Evolutionary conservation across 129 eudicot species (phyloP).

Genomic region (Arctium lappa): DNA sequence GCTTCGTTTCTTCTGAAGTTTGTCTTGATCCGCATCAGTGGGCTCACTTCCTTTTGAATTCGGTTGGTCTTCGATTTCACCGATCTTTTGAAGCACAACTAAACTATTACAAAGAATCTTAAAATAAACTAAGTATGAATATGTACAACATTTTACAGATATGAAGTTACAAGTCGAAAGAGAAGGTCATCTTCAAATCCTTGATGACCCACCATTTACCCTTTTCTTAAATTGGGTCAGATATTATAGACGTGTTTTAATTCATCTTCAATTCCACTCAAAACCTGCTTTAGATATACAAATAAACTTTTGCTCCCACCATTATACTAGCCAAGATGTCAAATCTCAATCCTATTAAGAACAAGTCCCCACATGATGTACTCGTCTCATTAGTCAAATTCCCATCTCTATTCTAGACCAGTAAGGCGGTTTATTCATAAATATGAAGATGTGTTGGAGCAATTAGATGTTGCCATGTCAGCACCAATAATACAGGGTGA

Average conservation of each 20-base stretch:
- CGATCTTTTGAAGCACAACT: too few species aligned
- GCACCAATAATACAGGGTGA: slow-evolving; percentile 9
- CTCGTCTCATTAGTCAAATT: background rate
- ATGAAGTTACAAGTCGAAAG: too few species aligned
- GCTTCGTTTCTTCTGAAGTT: too few species aligned
- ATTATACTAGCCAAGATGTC: background rate
- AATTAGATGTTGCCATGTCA: slow-evolving; percentile 24
- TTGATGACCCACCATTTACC: too few species aligned
- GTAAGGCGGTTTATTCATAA: background rate
- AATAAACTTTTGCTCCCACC: background rate
- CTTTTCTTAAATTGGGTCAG: background rate
- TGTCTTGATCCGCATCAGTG: too few species aligned
- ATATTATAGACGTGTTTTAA: background rate
- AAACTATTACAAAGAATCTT: too few species aligned
- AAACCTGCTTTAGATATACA: background rate
- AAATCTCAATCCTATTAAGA: background rate
- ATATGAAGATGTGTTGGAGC: slow-evolving; percentile 1
- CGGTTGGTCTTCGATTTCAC: too few species aligned
- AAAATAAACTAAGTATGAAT: too few species aligned
- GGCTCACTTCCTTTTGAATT: too few species aligned
- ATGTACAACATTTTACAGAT: too few species aligned
- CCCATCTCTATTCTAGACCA: background rate
- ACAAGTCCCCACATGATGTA: background rate
- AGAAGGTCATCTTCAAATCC: too few species aligned
- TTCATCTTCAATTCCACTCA: background rate